Percentiles rank a stretch among this genome's conserved stretches.
phyloP scores from a whole-genome alignment of 1,284 basidiomycete genomes.

The Apiotrichum montevideense region DNA sequence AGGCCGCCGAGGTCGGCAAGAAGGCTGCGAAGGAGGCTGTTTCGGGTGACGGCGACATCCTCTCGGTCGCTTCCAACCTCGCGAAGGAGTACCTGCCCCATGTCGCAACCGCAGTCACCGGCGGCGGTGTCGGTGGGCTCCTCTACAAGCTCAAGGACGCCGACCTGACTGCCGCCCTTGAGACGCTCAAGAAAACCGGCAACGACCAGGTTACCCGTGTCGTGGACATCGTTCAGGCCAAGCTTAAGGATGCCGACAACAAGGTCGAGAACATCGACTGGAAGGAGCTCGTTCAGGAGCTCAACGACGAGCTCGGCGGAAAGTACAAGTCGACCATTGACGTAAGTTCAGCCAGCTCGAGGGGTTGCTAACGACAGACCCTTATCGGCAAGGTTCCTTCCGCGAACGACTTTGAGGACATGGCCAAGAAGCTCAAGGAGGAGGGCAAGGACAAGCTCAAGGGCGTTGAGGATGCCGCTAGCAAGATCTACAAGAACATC shows the following conservation, averaged over 20 bases:
- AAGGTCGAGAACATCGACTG: conserved; percentile 42
- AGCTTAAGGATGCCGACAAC: conserved; percentile 39
- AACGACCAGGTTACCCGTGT: conserved; percentile 41
- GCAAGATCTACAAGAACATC: conserved; percentile 36
- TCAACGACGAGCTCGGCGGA: conserved; percentile 38
- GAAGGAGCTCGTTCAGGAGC: conserved; percentile 33
- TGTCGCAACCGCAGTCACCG: conserved; percentile 19
- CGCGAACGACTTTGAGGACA: conserved; percentile 34
- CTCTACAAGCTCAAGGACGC: conserved; percentile 36
- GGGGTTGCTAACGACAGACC: conserved; percentile 14
- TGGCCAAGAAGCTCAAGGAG: conserved; percentile 37
- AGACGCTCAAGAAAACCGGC: conserved; percentile 41
- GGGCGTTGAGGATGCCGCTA: conserved; percentile 39
- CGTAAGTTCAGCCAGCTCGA: conserved; percentile 18
- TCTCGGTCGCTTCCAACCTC: conserved; percentile 7
- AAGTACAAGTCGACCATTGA: conserved; percentile 34
- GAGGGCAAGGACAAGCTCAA: conserved; percentile 37
- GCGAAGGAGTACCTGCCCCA: conserved; percentile 34
- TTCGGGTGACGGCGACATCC: conserved; percentile 2
- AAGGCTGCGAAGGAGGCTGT: not conserved
- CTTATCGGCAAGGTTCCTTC: conserved; percentile 37
- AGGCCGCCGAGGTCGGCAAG: conserved; percentile 1
- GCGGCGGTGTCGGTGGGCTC: conserved; percentile 28
- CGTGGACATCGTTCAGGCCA: conserved; percentile 38
- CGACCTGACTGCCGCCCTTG: conserved; percentile 35